Evolutionary conservation across 768 basidiomycete genomes (phyloP), one percentile per base, ranked within the genome.

Genomic region (Gautieria morchelliformis): DNA sequence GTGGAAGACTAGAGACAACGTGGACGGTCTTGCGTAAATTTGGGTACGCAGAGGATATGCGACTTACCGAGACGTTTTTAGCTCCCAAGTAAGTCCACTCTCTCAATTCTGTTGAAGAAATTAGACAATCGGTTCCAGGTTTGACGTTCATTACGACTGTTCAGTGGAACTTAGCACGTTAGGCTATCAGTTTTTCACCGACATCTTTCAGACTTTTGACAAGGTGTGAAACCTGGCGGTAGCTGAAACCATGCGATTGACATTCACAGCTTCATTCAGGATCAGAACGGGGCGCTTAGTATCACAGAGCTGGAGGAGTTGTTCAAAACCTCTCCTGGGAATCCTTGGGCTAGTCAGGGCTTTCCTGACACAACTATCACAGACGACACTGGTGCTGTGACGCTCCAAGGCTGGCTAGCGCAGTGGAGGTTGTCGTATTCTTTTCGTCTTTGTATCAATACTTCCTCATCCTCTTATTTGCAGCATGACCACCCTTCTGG

Each of bases 401-500:
- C 94, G n/a, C 71, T 99, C 45, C 94, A 97, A 72, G 91, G 93
- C 1, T 99, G 95, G 95, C 73, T 98, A 27, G 95, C 95, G 19
- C 94, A 96, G 67, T 99, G 95, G 95, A 95, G 91, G 93, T 93
- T 52, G 62, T 69, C 35, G n/a, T 41, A 30, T 55, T 32, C n/a
- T 35, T 35, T 33, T 41, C 42, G 37, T 20, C 17, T 58, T 46
- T 42, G 35, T 56, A 41, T 52, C 52, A 39, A 49, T 35, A 12
- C 55, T 42, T 37, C 48, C 39, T 54, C 56, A 17, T 32, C 47
- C 41, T 12, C 5, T 52, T 52, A 24, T 15, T 1, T 41, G 5
- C 60, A 97, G 94, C 67, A 96, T 98, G 94, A 94, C 93, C 1
- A 99, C 95, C 0, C 77, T 98, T 0, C 78, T 98, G n/a, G 91